Evolutionary conservation across 192 early-diverging fungal species (phyloP), one percentile per base, ranked within the genome.

Genomic region (Jimgerdemannia lactiflua): DNA sequence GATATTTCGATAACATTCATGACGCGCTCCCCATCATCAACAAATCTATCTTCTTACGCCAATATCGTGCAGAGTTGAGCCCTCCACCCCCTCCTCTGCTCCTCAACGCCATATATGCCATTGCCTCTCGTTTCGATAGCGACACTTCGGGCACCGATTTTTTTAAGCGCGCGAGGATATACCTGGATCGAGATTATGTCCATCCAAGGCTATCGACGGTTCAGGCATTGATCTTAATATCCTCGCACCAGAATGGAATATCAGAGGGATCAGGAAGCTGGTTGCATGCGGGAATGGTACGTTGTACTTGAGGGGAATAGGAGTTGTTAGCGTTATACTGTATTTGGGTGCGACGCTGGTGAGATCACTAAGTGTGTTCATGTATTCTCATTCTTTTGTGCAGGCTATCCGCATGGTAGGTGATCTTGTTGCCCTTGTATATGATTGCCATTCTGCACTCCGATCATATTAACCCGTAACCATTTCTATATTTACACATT

Each of bases 21-120:
- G 14, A 59, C 14, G 14, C 49, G 6, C 49, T 59, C 14, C 49
- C 49, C 49, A 59, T 59, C 14, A 59, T 59, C 6, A 59, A 59
- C 49, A 59, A 59, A 59, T 2, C 8, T 59, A 59, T 59, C 14
- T 59, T 59, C 14, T 10, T 59, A 14, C 49, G 49, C 14, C 49
- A 59, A 59, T 59, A 59, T 14, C 49, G 49, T 14, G 49, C 8
- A 59, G 49, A 59, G 14, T 14, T 59, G 49, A 59, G 14, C 49
- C 49, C 49, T 63, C 80, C 71, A 59, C 83, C 85, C 14, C 74
- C 84, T 3, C 78, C 83, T 1, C 85, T 87, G 4, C 83, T 90
- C 10, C 73, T 89, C 68, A 86, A 84, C 39, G 84, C 90, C 7
- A 89, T 92, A 66, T 89, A 86, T 72, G 88, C 91, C 2, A 84